Percentiles rank a stretch among this genome's conserved stretches.
These are phyloP conservation scores for Russula earlei DNA, from an alignment of 768 basidiomycete species.

Conservation along the genomic window DNA sequence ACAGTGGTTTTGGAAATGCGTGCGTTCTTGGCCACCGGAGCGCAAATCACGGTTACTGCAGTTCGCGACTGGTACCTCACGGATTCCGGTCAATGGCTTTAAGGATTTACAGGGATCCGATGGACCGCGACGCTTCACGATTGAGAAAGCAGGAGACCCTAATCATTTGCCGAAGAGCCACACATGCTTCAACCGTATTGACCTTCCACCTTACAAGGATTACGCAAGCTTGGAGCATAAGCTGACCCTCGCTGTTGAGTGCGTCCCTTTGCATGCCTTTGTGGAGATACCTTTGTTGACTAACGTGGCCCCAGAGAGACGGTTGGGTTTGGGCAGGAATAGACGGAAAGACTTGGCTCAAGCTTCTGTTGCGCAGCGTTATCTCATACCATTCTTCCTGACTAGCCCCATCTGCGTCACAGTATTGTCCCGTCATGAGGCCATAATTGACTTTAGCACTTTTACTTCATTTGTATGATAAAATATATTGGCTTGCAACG, in stretches of 20 bases:
- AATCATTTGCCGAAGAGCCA: conserved; percentile 94
- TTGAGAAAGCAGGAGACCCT: conserved; percentile 97
- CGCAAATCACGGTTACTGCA: conserved; percentile 93
- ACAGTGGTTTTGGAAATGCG: conserved; percentile 99
- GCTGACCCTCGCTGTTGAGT: conserved; percentile 90
- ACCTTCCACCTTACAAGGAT: conserved; percentile 96
- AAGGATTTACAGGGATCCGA: conserved; percentile 98
- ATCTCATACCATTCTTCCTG: background rate
- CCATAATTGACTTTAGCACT: background rate
- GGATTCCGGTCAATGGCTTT: conserved; percentile 97
- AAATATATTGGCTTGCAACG: too few relatives aligned
- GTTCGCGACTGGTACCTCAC: conserved; percentile 94
- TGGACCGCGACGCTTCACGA: conserved; percentile 93
- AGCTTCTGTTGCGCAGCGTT: background rate
- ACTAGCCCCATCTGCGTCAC: background rate
- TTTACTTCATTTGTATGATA: background rate
- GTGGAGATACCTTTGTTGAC: conserved; percentile 2
- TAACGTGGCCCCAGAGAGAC: conserved; percentile 55
- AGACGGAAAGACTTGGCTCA: conserved; percentile 18
- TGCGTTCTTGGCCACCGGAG: conserved; percentile 95
- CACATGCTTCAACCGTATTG: conserved; percentile 94
- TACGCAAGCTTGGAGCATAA: conserved; percentile 93
- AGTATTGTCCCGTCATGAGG: background rate
- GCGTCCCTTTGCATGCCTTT: conserved; percentile 30
- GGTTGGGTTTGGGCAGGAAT: conserved; percentile 91